Percentiles rank a stretch among this genome's conserved stretches.
These are phyloP conservation scores for Wallacemonas sp. DNA, from an alignment of 208 protist species.

Conservation along the genomic window DNA sequence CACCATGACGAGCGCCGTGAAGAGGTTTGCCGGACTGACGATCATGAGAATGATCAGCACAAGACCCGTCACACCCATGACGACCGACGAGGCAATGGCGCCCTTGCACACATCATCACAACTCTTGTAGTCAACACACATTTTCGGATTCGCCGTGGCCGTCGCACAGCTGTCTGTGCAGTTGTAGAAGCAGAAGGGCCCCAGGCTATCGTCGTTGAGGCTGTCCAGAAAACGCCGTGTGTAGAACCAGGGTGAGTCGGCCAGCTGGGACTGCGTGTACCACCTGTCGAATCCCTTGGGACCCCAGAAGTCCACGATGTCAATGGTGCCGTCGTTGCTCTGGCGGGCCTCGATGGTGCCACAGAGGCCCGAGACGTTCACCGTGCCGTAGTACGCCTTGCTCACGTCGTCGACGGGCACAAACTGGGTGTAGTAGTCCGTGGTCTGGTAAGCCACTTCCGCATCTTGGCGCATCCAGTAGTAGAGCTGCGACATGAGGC, in stretches of 20 bases:
- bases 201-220: slow-evolving; percentile 9
- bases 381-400: slow-evolving; percentile 17
- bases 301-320: slow-evolving; percentile 43
- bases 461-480: slow-evolving; percentile 40
- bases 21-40: slow-evolving; percentile 45
- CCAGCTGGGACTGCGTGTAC: slow-evolving; percentile 21
- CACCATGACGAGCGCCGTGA: slow-evolving; percentile 36
- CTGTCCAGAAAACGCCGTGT: slow-evolving; percentile 39
- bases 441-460: slow-evolving; percentile 30
- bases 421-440: slow-evolving; percentile 49
- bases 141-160: slow-evolving; percentile 8
- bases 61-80: slow-evolving; percentile 43
- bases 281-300: slow-evolving; percentile 1
- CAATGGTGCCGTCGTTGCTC: slow-evolving; percentile 43
- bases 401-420: slow-evolving; percentile 18
- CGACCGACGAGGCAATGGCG: slow-evolving; percentile 49
- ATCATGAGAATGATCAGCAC: slow-evolving; percentile 26
- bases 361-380: slow-evolving; percentile 54
- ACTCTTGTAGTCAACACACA: slow-evolving; percentile 24
- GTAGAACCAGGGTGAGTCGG: slow-evolving; percentile 28
- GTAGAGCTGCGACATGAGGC: slow-evolving; percentile 53
- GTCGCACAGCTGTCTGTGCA: slow-evolving; percentile 31
- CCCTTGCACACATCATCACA: slow-evolving; percentile 72
- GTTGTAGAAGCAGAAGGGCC: slow-evolving; percentile 44
- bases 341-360: slow-evolving; percentile 20